Percentiles rank a stretch among this genome's conserved stretches.
Evolutionary conservation across 176 grass and related monocot species (phyloP).

Genomic region (Oryza punctata): DNA sequence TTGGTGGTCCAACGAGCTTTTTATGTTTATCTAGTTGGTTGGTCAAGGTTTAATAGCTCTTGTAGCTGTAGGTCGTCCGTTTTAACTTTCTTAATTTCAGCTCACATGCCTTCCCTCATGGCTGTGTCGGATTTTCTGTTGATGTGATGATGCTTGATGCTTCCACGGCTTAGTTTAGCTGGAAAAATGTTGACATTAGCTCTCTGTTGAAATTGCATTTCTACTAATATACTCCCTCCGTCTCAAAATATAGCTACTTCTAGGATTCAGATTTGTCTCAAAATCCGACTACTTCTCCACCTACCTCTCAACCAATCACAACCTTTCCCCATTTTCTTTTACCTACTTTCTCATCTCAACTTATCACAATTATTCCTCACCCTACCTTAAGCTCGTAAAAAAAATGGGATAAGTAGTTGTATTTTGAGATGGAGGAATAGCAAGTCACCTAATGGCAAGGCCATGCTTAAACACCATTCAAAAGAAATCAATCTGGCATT

Average conservation of each 20-base stretch:
- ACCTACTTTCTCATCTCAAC: no score
- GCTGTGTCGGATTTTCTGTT: not conserved
- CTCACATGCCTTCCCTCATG: not conserved
- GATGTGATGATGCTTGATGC: conserved; percentile 21
- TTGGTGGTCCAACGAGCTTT: not conserved
- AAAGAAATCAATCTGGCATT: not conserved
- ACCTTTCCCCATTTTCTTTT: no score
- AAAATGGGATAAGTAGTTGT: no score
- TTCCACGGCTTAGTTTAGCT: conserved; percentile 7
- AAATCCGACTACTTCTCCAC: no score
- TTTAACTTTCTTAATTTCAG: not conserved
- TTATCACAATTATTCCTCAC: no score
- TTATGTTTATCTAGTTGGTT: conserved; percentile 6
- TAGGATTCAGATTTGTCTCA: no score
- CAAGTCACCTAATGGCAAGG: not conserved
- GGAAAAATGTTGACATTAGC: conserved; percentile 24
- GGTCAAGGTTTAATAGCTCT: not conserved
- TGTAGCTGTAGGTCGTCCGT: not conserved
- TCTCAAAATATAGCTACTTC: no score
- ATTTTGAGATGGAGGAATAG: not conserved
- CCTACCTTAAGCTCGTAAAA: no score
- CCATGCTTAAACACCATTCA: not conserved
- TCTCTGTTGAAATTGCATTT: not conserved
- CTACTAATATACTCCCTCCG: not conserved
- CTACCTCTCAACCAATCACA: no score